These are phyloP conservation scores for Aureobasidium uvarum DNA, from an alignment of 2,329 filamentous ascomycete species.

Conservation along the genomic window DNA sequence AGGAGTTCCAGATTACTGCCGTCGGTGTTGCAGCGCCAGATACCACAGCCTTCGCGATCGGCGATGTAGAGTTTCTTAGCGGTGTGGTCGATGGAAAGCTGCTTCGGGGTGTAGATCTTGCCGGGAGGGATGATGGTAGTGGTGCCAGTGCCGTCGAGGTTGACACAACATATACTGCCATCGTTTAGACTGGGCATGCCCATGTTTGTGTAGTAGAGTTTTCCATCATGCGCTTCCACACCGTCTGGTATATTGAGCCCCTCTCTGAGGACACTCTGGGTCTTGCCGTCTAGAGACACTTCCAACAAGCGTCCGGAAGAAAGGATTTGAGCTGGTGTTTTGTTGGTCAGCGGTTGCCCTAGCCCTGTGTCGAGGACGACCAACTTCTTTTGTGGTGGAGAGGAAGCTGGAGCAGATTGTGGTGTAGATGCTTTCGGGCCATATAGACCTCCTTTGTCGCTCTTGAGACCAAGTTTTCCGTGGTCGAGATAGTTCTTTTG, in stretches of 20 bases:
- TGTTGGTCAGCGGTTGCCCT: not conserved
- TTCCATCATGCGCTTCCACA: constrained; percentile 34
- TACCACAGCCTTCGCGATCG: constrained; percentile 46
- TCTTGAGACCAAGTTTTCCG: constrained; percentile 47
- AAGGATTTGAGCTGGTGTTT: not conserved
- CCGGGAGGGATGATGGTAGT: constrained; percentile 47
- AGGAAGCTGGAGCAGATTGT: no score
- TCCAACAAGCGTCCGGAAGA: not conserved
- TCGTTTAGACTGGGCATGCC: constrained; percentile 28
- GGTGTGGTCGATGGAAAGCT: constrained; percentile 37
- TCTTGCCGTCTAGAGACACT: constrained; percentile 5
- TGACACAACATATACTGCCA: constrained; percentile 30
- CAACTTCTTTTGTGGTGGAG: not conserved
- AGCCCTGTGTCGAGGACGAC: constrained; percentile 5
- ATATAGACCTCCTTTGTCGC: constrained; percentile 29
- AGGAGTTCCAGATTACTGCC: constrained; percentile 41
- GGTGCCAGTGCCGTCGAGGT: constrained; percentile 35
- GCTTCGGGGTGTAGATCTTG: constrained; percentile 51
- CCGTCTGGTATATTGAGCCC: constrained; percentile 34
- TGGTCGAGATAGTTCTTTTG: constrained; percentile 47
- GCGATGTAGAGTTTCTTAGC: constrained; percentile 42
- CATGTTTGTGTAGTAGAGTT: constrained; percentile 40
- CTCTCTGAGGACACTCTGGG: not conserved
- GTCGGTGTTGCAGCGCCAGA: constrained; percentile 40
- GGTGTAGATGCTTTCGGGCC: not conserved